phyloP scores from a whole-genome alignment of 176 grass and related monocot species.

The Tillandsia fasciculata region DNA sequence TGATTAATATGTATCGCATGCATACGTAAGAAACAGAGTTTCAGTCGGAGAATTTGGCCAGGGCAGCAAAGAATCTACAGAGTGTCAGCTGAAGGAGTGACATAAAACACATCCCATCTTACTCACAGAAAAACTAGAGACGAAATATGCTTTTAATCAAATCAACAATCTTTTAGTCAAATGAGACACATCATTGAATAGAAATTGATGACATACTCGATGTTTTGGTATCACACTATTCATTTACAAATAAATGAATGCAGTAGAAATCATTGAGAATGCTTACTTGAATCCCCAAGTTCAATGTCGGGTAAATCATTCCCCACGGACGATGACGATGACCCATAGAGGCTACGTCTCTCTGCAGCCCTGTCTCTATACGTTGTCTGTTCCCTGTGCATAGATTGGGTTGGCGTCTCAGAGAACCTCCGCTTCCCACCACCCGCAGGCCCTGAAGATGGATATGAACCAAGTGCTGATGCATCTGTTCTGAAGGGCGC shows the following conservation, averaged over 20 bases:
- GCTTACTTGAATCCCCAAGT: conserved; percentile 70
- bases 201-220: not conserved
- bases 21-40: conserved; percentile 22
- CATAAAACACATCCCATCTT: not conserved
- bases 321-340: conserved; percentile 38
- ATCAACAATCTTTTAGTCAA: not conserved
- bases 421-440: conserved; percentile 89
- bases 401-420: conserved; percentile 50
- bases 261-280: conserved; percentile 7
- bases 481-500: conserved; percentile 72
- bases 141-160: not conserved
- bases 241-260: not conserved
- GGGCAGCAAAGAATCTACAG: conserved; percentile 11
- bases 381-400: conserved; percentile 32
- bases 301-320: conserved; percentile 24
- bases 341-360: conserved; percentile 81
- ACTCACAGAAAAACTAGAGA: not conserved
- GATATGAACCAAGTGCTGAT: conserved; percentile 49
- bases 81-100: not conserved
- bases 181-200: not conserved
- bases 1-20: conserved; percentile 43
- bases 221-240: not conserved
- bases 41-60: conserved; percentile 20
- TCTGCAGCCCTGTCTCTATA: conserved; percentile 98
- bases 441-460: conserved; percentile 38